Evolutionary conservation across 1,284 basidiomycete genomes (phyloP), one percentile per base, ranked within the genome.

Genomic region (Cutaneotrichosporon dermatis): DNA sequence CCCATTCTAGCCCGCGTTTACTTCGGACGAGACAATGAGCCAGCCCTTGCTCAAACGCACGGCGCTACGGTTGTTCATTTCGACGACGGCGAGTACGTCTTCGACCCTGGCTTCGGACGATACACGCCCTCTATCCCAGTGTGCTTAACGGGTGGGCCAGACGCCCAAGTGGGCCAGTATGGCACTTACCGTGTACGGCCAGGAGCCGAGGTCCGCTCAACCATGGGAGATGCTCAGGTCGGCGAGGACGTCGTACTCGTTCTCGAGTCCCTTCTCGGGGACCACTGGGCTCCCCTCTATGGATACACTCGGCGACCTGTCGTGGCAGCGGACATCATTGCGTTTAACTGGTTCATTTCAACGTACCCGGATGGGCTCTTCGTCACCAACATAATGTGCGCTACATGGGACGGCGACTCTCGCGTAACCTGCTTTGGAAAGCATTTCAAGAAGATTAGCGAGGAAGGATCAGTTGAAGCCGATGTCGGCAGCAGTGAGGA

Each of bases 311-410:
- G n/a, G 1, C 49, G 37, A 0, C 51, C 48, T 0, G 61, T 55
- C 6, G 55, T 63, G 8, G n/a, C 33, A 11, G 55, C 55, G 9
- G 61, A 63, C 36, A 34, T 57, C 37, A 16, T 34, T 12, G 55
- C 61, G 13, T 55, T 59, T 52, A 63, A 63, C 52, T 63, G 61
- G 61, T 59, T 12, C 34, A 44, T 63, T 15, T 54, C 41, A 34
- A 59, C 61, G 0, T 43, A 45, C 37, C 61, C 61, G 1, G 12
- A 11, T 11, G 41, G 35, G 7, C 12, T 52, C 13, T 63, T 63
- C 45, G 33, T 39, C 6, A n/a, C 25, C 10, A 33, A 36, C 12
- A 35, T 59, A 15, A 43, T 59, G 45, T 40, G 34, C 37, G 53
- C 57, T 1, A 44, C n/a, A 1, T 59, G 60, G 60, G 33, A 56